These are phyloP conservation scores for Boletus vermiculosoides DNA, from an alignment of 768 basidiomycete species.

Conservation along the genomic window DNA sequence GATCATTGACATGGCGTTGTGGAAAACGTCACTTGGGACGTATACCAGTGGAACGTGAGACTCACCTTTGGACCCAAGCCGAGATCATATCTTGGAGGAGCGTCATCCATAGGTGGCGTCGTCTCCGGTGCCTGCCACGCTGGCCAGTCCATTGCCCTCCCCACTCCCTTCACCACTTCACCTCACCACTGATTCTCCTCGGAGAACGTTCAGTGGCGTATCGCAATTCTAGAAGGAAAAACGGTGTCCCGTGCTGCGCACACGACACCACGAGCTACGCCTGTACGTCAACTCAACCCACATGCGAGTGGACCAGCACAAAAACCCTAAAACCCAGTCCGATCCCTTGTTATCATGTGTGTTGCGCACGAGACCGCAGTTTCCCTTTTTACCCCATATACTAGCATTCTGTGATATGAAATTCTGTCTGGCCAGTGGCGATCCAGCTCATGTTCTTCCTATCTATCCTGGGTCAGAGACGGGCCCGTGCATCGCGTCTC, in stretches of 20 bases:
- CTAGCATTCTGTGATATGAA: constrained; percentile 7
- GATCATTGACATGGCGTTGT: neutral
- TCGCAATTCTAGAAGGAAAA: neutral
- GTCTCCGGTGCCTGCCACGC: neutral
- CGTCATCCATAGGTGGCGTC: neutral
- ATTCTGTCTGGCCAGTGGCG: neutral
- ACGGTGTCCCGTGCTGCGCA: neutral
- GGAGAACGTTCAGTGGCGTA: neutral
- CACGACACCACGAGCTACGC: neutral
- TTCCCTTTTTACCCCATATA: neutral
- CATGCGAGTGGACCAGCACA: neutral
- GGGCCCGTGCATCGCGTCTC: too few species aligned
- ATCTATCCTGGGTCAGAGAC: neutral
- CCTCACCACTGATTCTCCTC: neutral
- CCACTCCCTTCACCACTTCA: too few species aligned
- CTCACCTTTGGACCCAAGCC: neutral
- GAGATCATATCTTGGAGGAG: neutral
- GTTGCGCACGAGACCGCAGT: neutral
- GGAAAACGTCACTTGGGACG: neutral
- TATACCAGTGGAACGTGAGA: neutral
- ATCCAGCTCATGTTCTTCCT: neutral
- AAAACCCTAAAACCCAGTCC: neutral
- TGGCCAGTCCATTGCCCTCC: neutral
- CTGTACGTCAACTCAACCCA: neutral
- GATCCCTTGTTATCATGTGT: neutral